Conservation (phyloP, 1,284 basidiomycete species). For the Pseudozyma pruni region DNA sequence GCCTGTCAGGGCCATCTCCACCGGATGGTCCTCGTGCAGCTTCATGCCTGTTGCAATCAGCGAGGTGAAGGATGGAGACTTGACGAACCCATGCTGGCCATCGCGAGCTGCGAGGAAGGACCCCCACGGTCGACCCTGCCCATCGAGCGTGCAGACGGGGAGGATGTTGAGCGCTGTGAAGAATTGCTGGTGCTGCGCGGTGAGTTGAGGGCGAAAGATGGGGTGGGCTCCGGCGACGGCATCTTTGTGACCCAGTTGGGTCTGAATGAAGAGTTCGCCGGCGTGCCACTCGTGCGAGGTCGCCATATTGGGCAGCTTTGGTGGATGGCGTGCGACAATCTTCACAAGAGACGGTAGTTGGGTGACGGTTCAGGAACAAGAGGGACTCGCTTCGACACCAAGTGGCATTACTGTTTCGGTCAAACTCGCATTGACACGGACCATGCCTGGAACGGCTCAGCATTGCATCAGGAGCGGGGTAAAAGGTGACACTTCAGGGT, state of each 20-base stretch:
- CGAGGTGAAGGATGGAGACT: slow-evolving; percentile 24
- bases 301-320: slow-evolving; percentile 9
- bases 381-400: too few species aligned
- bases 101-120: slow-evolving; percentile 19
- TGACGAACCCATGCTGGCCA: slow-evolving; percentile 25
- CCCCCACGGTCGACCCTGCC: slow-evolving; percentile 29
- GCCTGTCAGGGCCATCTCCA: slow-evolving; percentile 17
- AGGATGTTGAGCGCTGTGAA: slow-evolving; percentile 29
- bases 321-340: too few species aligned
- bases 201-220: slow-evolving; percentile 30
- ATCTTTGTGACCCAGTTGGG: slow-evolving; percentile 23
- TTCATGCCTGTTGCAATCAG: slow-evolving; percentile 22
- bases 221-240: slow-evolving; percentile 33
- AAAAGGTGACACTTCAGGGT: neutral
- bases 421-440: neutral
- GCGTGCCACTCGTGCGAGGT: slow-evolving; percentile 35
- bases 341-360: too few species aligned
- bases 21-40: slow-evolving; percentile 32
- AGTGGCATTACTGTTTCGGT: too few species aligned
- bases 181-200: slow-evolving; percentile 33
- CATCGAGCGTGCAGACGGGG: slow-evolving; percentile 34
- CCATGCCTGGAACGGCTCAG: neutral
- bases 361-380: too few species aligned
- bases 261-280: slow-evolving; percentile 35
- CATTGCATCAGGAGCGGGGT: too few species aligned